Evolutionary conservation across 345 rosid species (phyloP).

Genomic region (Boechera stricta): DNA sequence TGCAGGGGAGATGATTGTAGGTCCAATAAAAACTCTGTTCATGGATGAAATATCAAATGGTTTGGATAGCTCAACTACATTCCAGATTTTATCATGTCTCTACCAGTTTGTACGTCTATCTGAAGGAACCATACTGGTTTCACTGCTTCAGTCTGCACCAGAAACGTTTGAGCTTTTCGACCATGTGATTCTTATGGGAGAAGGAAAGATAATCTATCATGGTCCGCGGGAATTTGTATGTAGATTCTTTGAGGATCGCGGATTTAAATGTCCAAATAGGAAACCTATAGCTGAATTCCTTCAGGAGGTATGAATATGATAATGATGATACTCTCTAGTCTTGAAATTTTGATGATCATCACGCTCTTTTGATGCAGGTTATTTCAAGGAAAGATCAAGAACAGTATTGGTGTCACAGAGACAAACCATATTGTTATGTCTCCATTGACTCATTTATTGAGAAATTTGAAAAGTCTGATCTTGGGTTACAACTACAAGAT

Average conservation of each 20-base stretch:
- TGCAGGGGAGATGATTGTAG: conserved; percentile 81
- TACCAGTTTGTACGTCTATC: conserved; percentile 64
- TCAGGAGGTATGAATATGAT: conserved; percentile 63
- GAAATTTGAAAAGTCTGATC: conserved; percentile 41
- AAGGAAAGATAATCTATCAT: conserved; percentile 79
- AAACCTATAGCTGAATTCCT: conserved; percentile 88
- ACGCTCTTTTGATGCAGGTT: conserved; percentile 40
- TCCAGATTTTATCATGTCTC: conserved; percentile 75
- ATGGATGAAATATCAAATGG: conserved; percentile 95
- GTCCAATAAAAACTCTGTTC: conserved; percentile 77
- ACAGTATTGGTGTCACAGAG: conserved; percentile 51
- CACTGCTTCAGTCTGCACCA: conserved; percentile 87
- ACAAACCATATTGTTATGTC: conserved; percentile 46
- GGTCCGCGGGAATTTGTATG: conserved; percentile 73
- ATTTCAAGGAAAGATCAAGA: conserved; percentile 59
- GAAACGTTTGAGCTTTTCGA: conserved; percentile 80
- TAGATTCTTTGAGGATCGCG: conserved; percentile 67
- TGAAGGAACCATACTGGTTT: conserved; percentile 72
- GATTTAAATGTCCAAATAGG: conserved; percentile 79
- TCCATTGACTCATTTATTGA: conserved; percentile 46
- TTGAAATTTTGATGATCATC: neutral
- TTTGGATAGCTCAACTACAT: conserved; percentile 82
- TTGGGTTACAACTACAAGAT: conserved; percentile 43
- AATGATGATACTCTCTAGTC: neutral
- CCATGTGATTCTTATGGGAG: conserved; percentile 76